Percentiles rank a stretch among this genome's conserved stretches.
Evolutionary conservation across 805 yeast species (phyloP).

Genomic region (Middelhovenomyces tepae): DNA sequence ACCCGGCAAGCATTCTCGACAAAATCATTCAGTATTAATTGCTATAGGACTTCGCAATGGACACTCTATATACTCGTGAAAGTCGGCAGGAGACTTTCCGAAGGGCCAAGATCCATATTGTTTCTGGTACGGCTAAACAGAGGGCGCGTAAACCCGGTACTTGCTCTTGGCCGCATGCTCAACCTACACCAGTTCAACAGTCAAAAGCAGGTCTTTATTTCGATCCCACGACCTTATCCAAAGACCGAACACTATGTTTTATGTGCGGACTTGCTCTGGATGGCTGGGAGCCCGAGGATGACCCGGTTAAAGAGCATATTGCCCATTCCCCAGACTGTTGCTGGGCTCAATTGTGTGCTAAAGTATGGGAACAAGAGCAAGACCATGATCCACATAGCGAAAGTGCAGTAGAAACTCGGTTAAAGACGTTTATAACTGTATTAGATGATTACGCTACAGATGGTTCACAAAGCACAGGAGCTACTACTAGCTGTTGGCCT

Average conservation of each 20-base stretch:
- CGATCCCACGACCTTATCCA: constrained; percentile 39
- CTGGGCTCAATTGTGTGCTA: constrained; percentile 23
- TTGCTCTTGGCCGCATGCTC: constrained; percentile 24
- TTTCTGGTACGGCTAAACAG: too few relatives aligned
- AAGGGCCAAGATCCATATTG: too few relatives aligned
- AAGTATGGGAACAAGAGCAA: constrained; percentile 18
- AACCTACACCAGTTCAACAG: constrained; percentile 28
- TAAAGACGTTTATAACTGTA: constrained; percentile 15
- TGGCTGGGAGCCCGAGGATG: constrained; percentile 50
- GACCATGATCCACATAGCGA: constrained; percentile 20
- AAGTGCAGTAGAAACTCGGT: constrained; percentile 16
- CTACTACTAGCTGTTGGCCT: constrained; percentile 32
- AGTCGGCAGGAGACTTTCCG: too few relatives aligned
- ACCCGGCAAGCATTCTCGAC: too few relatives aligned
- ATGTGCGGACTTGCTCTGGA: constrained; percentile 46
- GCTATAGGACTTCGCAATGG: too few relatives aligned
- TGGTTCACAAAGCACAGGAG: constrained; percentile 15
- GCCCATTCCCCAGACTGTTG: constrained; percentile 29
- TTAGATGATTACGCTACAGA: neutral
- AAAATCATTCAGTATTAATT: too few relatives aligned
- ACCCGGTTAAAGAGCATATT: constrained; percentile 43
- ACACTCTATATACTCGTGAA: too few relatives aligned
- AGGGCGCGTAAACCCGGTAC: too few relatives aligned
- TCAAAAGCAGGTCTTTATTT: constrained; percentile 55
- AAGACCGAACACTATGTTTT: constrained; percentile 49